Conservation (phyloP, 306 rosid genomes). For the Vigna trinervia region DNA sequence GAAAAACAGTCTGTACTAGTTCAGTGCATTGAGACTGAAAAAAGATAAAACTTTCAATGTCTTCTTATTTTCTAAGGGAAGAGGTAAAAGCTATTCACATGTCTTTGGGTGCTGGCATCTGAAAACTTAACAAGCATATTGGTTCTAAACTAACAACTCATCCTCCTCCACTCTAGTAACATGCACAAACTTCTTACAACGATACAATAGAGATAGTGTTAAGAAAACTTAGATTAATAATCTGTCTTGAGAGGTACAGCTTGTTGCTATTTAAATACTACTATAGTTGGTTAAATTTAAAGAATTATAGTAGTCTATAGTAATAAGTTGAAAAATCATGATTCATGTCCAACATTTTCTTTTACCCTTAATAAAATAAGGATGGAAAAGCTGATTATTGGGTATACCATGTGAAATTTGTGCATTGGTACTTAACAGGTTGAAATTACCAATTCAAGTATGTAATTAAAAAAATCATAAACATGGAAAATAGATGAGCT, state of each 20-base stretch:
- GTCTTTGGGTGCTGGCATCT: not conserved
- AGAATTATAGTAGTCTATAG: too few species aligned
- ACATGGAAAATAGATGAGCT: constrained; percentile 14
- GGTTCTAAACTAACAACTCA: constrained; percentile 5
- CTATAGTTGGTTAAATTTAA: not conserved
- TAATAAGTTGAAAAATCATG: not conserved
- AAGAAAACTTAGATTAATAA: not conserved
- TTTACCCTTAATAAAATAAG: constrained; percentile 23
- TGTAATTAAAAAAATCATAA: not conserved
- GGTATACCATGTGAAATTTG: constrained; percentile 9
- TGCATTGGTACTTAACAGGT: constrained; percentile 32
- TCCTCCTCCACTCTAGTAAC: constrained; percentile 1
- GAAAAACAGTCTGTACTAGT: constrained; percentile 2
- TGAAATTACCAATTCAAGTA: constrained; percentile 30
- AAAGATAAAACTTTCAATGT: constrained; percentile 17
- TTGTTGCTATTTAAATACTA: not conserved
- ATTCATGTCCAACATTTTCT: constrained; percentile 8
- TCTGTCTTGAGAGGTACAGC: not conserved
- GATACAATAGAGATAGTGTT: not conserved
- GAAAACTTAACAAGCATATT: constrained; percentile 2
- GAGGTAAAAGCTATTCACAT: constrained; percentile 13
- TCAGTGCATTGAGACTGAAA: constrained; percentile 15
- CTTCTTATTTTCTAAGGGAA: constrained; percentile 12
- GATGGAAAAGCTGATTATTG: not conserved
- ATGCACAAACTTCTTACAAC: constrained; percentile 13